A percentile compares a stretch with the other conserved stretches of the same genome.
phyloP scores from a whole-genome alignment of 768 basidiomycete species.

The Amyloporia xantha region DNA sequence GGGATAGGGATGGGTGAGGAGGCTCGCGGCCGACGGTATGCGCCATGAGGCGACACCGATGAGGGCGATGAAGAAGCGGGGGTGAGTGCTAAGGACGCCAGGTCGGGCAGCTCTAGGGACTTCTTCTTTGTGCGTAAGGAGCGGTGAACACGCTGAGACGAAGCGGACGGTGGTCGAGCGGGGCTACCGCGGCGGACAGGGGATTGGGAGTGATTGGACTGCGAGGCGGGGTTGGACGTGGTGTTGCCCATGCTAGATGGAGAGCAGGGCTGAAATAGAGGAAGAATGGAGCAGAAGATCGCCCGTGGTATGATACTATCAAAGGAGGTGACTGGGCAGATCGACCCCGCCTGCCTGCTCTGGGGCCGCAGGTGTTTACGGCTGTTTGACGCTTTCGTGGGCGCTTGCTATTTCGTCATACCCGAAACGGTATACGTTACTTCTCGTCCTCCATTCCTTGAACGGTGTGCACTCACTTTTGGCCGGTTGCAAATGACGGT shows the following conservation, averaged over 20 bases:
- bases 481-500: too few relatives aligned
- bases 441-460: too few relatives aligned
- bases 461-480: too few relatives aligned
- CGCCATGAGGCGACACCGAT: conserved; percentile 37
- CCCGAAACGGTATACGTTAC: too few relatives aligned
- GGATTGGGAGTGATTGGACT: conserved; percentile 17
- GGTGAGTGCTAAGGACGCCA: conserved; percentile 45
- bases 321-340: not conserved
- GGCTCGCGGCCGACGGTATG: conserved; percentile 34
- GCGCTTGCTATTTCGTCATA: too few relatives aligned
- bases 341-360: not conserved
- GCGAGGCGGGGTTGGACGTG: conserved; percentile 13
- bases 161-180: conserved; percentile 13
- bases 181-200: conserved; percentile 20
- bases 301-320: conserved; percentile 3
- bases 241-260: conserved; percentile 20
- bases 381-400: not conserved
- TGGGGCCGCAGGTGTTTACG: not conserved
- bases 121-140: conserved; percentile 64
- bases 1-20: conserved; percentile 48
- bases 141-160: conserved; percentile 35
- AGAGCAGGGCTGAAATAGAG: conserved; percentile 6
- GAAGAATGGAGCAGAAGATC: conserved; percentile 4
- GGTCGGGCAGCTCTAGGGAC: conserved; percentile 72
- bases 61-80: conserved; percentile 35